phyloP scores from a whole-genome alignment of 805 yeast genomes.

The Pichia cabralensis region DNA sequence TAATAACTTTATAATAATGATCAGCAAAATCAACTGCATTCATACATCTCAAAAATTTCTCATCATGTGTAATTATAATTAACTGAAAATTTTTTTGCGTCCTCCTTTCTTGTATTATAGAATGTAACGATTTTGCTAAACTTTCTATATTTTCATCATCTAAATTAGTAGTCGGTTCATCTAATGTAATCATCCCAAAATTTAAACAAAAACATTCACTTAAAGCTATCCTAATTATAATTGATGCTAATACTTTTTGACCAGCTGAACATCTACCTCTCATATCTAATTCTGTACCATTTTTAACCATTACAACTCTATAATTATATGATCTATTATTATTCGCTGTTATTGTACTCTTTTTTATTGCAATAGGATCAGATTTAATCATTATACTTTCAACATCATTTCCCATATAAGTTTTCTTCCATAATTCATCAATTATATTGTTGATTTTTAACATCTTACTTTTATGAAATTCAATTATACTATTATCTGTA shows the following conservation, averaged over 20 bases:
- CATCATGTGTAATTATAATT: constrained; percentile 95
- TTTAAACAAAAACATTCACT: constrained; percentile 93
- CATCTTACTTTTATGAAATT: constrained; percentile 85
- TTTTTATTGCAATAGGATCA: constrained; percentile 49
- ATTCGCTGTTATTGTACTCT: constrained; percentile 19
- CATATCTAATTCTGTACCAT: constrained; percentile 90
- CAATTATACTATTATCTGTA: constrained; percentile 87
- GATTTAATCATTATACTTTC: constrained; percentile 82
- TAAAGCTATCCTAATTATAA: constrained; percentile 79
- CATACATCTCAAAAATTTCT: constrained; percentile 76
- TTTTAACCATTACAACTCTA: constrained; percentile 90
- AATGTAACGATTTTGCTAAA: constrained; percentile 68
- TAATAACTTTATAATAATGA: constrained; percentile 69
- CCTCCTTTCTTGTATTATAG: constrained; percentile 64
- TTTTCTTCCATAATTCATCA: constrained; percentile 87
- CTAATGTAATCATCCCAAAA: constrained; percentile 93
- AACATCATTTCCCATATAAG: constrained; percentile 92
- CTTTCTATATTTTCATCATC: constrained; percentile 86
- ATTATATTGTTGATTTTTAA: constrained; percentile 79
- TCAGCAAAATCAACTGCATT: constrained; percentile 80
- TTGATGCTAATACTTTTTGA: constrained; percentile 88
- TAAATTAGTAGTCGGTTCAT: constrained; percentile 95
- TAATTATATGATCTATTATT: constrained; percentile 71
- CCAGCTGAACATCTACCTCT: constrained; percentile 98
- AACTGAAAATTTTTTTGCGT: constrained; percentile 84